Percentiles rank a stretch among this genome's conserved stretches.
Evolutionary conservation across 2,329 filamentous ascomycete genomes (phyloP).

Genomic region (Plectosphaerella cucumerina): DNA sequence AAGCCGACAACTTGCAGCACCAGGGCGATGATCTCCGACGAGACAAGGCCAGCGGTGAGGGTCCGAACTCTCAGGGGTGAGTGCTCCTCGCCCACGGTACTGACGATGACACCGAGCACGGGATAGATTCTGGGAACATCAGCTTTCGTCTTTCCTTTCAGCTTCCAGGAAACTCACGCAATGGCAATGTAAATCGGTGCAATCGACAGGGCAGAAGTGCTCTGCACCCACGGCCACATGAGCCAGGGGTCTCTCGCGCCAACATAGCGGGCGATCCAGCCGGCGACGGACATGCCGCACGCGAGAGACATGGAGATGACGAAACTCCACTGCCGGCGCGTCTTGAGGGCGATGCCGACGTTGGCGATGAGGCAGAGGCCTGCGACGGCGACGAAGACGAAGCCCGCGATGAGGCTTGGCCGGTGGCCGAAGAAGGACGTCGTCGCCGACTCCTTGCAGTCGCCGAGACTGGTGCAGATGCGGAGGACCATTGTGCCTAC

Average conservation of each 20-base stretch:
- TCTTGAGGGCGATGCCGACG: slow-evolving; percentile 12
- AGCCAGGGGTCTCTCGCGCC: slow-evolving; percentile 19
- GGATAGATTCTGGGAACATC: slow-evolving; percentile 21
- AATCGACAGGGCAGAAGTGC: slow-evolving; percentile 18
- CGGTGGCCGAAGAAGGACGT: slow-evolving; percentile 17
- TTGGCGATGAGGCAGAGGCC: slow-evolving; percentile 12
- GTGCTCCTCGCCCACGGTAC: slow-evolving; percentile 21
- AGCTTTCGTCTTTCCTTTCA: no score
- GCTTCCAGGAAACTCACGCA: not conserved
- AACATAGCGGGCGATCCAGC: slow-evolving; percentile 16
- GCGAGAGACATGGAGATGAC: slow-evolving; percentile 17
- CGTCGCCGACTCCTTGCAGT: not conserved
- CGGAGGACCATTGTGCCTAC: not conserved
- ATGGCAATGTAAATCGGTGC: slow-evolving; percentile 21
- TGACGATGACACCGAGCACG: slow-evolving; percentile 18
- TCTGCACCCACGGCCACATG: slow-evolving; percentile 15
- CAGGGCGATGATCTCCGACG: slow-evolving; percentile 18
- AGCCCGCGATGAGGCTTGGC: slow-evolving; percentile 10
- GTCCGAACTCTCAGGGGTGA: slow-evolving; percentile 17
- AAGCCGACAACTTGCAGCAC: slow-evolving; percentile 21
- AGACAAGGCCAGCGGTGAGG: slow-evolving; percentile 20
- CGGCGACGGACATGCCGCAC: slow-evolving; percentile 18
- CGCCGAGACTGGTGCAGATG: not conserved
- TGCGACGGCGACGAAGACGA: slow-evolving; percentile 17
- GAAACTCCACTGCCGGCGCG: slow-evolving; percentile 13